Conservation (phyloP, 2,329 filamentous ascomycete species). For the Apiospora arundinis region DNA sequence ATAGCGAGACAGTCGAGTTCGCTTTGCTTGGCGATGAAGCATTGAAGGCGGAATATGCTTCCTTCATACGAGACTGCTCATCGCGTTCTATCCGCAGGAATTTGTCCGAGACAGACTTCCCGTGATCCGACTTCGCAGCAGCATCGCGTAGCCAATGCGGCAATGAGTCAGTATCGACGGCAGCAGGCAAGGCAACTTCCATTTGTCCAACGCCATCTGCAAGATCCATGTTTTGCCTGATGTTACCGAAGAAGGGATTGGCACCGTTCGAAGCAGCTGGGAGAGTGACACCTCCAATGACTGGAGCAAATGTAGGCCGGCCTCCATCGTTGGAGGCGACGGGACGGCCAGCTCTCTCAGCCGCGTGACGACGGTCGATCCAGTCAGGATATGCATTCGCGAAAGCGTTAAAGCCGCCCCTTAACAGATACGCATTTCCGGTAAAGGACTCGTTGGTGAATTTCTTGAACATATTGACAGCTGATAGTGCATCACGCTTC, state of each 20-base stretch:
- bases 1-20: constrained; percentile 69
- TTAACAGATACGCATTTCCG: constrained; percentile 76
- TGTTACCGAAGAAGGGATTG: constrained; percentile 95
- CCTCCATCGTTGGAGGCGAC: constrained; percentile 50
- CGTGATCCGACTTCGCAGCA: constrained; percentile 70
- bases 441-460: constrained; percentile 84
- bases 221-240: constrained; percentile 94
- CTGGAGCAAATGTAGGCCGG: constrained; percentile 64
- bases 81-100: constrained; percentile 84
- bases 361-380: constrained; percentile 61
- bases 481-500: constrained; percentile 79
- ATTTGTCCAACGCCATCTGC: constrained; percentile 91
- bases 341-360: constrained; percentile 57
- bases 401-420: constrained; percentile 83
- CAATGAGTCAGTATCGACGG: constrained; percentile 58
- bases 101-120: constrained; percentile 79
- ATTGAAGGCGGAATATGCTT: constrained; percentile 65
- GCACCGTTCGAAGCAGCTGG: constrained; percentile 71
- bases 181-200: constrained; percentile 56
- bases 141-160: constrained; percentile 81
- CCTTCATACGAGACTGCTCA: constrained; percentile 92
- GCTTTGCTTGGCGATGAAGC: constrained; percentile 42
- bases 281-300: constrained; percentile 89
- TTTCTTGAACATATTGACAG: constrained; percentile 90
- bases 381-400: constrained; percentile 68